Evolutionary conservation across 2,329 filamentous ascomycete species (phyloP).

Genomic region (Cladosporium sp.): DNA sequence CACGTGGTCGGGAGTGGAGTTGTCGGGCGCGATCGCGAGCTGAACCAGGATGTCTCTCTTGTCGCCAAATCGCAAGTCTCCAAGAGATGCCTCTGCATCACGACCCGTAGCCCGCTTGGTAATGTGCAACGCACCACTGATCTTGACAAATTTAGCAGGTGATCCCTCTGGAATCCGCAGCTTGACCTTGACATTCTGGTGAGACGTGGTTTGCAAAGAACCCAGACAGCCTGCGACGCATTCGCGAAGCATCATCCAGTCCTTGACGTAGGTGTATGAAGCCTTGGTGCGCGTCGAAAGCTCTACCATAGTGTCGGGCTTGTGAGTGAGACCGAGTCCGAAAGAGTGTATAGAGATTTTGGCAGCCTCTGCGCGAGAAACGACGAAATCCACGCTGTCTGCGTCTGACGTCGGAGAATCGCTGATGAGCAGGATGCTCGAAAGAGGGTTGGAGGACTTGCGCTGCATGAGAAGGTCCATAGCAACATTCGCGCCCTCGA

Average conservation of each 20-base stretch:
- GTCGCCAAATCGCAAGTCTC: conserved; percentile 91
- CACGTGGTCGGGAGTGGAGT: conserved; percentile 71
- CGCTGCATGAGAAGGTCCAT: conserved; percentile 99
- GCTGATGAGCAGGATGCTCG: conserved; percentile 93
- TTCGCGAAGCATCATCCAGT: conserved; percentile 99
- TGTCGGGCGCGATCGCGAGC: conserved; percentile 86
- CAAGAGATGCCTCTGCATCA: conserved; percentile 87
- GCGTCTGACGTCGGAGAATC: conserved; percentile 92
- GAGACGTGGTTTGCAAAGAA: conserved; percentile 87
- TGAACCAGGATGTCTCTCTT: conserved; percentile 94
- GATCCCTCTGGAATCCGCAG: conserved; percentile 92
- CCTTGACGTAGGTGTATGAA: conserved; percentile 96
- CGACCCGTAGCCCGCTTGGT: conserved; percentile 93
- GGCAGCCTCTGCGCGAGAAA: conserved; percentile 91
- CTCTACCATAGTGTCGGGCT: conserved; percentile 98
- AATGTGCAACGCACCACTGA: conserved; percentile 91
- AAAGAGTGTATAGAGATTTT: conserved; percentile 99
- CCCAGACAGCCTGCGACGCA: conserved; percentile 92
- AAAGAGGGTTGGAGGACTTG: conserved; percentile 91
- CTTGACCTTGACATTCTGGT: conserved; percentile 96
- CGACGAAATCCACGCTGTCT: conserved; percentile 96
- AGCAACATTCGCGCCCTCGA: conserved; percentile 94
- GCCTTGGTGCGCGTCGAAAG: conserved; percentile 93
- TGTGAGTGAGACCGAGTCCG: conserved; percentile 92
- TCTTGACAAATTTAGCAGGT: conserved; percentile 97